phyloP scores from a whole-genome alignment of 2,329 filamentous ascomycete genomes.

The Talaromyces sp. region DNA sequence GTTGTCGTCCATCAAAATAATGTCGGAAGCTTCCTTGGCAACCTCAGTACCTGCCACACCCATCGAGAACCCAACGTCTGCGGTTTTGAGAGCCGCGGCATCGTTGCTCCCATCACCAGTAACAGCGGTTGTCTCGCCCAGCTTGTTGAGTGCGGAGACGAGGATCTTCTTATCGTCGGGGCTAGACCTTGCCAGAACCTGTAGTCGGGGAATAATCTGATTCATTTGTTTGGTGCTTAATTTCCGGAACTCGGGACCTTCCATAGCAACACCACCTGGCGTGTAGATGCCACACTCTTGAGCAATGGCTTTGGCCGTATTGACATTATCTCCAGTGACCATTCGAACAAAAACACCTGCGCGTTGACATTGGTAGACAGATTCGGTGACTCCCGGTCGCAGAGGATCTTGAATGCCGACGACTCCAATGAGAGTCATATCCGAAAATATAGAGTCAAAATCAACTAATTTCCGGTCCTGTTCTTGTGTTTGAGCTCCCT shows the following conservation, averaged over 20 bases:
- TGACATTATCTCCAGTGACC: slow-evolving; percentile 78
- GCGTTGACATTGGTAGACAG: slow-evolving; percentile 65
- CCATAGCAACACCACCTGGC: slow-evolving; percentile 63
- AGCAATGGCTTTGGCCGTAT: slow-evolving; percentile 74
- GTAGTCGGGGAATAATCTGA: slow-evolving; percentile 61
- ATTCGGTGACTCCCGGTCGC: slow-evolving; percentile 66
- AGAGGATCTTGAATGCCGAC: slow-evolving; percentile 79
- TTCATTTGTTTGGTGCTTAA: slow-evolving; percentile 60
- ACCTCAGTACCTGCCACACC: slow-evolving; percentile 78
- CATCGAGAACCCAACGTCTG: slow-evolving; percentile 82
- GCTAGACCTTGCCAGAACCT: slow-evolving; percentile 67
- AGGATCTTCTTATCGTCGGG: slow-evolving; percentile 72
- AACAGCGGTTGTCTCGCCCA: slow-evolving; percentile 72
- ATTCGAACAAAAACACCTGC: slow-evolving; percentile 77
- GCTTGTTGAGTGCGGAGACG: slow-evolving; percentile 64
- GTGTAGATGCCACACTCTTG: slow-evolving; percentile 71
- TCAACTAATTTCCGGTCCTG: slow-evolving; percentile 57
- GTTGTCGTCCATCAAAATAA: slow-evolving; percentile 84
- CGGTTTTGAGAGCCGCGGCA: slow-evolving; percentile 71
- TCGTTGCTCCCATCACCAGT: slow-evolving; percentile 83
- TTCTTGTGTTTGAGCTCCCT: slow-evolving; percentile 49
- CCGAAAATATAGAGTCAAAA: slow-evolving; percentile 61
- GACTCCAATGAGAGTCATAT: slow-evolving; percentile 63
- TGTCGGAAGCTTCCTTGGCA: slow-evolving; percentile 77
- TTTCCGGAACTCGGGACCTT: slow-evolving; percentile 72